These are phyloP conservation scores for Rhodocollybia butyracea DNA, from an alignment of 768 basidiomycete genomes.

Conservation along the genomic window DNA sequence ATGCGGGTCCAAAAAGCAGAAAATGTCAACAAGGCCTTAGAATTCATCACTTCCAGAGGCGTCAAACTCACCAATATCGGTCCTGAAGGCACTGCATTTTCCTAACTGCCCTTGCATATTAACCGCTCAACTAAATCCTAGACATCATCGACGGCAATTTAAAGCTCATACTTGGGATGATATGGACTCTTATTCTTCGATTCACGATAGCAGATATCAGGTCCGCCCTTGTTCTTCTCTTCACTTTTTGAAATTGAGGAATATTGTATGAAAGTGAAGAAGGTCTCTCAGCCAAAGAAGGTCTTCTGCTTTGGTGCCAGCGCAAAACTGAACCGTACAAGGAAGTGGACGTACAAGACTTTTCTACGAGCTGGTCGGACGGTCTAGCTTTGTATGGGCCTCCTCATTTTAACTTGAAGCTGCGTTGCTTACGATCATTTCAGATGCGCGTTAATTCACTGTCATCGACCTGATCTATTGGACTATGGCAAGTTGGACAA, in stretches of 20 bases:
- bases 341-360: constrained; percentile 92
- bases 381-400: constrained; percentile 83
- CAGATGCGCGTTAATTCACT: constrained; percentile 96
- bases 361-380: constrained; percentile 90
- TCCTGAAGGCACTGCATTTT: constrained; percentile 69
- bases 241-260: neutral
- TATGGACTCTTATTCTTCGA: constrained; percentile 95
- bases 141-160: constrained; percentile 99
- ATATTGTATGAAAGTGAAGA: constrained; percentile 66
- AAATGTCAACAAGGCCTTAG: constrained; percentile 95
- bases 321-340: constrained; percentile 90
- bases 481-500: constrained; percentile 88
- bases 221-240: constrained; percentile 39
- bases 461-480: constrained; percentile 92
- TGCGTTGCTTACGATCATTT: constrained; percentile 6
- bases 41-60: constrained; percentile 91
- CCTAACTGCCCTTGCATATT: neutral
- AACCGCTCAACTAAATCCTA: constrained; percentile 25
- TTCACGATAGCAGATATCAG: constrained; percentile 99
- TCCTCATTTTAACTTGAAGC: neutral
- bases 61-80: constrained; percentile 98
- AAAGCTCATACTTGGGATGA: constrained; percentile 98
- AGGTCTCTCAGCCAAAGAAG: constrained; percentile 98
- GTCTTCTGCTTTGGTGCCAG: constrained; percentile 96
- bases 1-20: constrained; percentile 97